These are phyloP conservation scores for Penicillium coprophilum DNA, from an alignment of 495 filamentous ascomycete genomes.

Conservation along the genomic window DNA sequence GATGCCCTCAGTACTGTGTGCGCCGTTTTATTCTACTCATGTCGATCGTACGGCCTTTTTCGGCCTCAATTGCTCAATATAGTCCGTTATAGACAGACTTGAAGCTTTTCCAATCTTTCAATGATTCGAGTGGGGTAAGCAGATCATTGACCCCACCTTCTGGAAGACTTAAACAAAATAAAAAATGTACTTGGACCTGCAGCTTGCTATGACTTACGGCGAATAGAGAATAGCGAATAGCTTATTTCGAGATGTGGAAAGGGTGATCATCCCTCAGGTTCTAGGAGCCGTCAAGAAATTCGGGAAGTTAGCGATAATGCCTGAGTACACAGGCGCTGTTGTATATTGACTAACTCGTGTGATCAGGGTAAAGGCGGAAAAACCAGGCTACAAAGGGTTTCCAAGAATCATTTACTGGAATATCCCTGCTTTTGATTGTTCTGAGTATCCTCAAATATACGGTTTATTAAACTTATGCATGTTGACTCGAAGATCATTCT, in stretches of 20 bases:
- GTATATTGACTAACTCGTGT: too few relatives aligned
- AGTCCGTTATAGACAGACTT: conserved; percentile 8
- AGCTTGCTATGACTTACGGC: neutral
- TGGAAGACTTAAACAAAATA: conserved; percentile 14
- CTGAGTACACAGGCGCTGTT: neutral
- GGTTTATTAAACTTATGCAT: neutral
- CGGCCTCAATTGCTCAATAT: conserved; percentile 13
- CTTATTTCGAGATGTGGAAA: neutral
- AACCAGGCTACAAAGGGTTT: neutral
- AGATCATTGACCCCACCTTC: conserved; percentile 4
- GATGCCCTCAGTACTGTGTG: conserved; percentile 17
- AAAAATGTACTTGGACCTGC: too few relatives aligned
- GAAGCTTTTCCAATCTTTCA: conserved; percentile 8
- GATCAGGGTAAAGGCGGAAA: too few relatives aligned
- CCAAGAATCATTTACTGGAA: neutral
- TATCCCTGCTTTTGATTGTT: neutral
- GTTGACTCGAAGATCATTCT: neutral
- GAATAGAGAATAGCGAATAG: too few relatives aligned
- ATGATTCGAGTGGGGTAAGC: conserved; percentile 16
- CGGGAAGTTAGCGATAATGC: neutral
- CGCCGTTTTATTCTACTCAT: conserved; percentile 5
- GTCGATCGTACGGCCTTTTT: conserved; percentile 12
- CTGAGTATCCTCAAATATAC: neutral
- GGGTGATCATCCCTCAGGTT: neutral
- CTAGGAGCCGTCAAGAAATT: neutral